These are phyloP conservation scores for Phanerodontia chrysosporium DNA, from an alignment of 768 basidiomycete genomes.

Conservation along the genomic window DNA sequence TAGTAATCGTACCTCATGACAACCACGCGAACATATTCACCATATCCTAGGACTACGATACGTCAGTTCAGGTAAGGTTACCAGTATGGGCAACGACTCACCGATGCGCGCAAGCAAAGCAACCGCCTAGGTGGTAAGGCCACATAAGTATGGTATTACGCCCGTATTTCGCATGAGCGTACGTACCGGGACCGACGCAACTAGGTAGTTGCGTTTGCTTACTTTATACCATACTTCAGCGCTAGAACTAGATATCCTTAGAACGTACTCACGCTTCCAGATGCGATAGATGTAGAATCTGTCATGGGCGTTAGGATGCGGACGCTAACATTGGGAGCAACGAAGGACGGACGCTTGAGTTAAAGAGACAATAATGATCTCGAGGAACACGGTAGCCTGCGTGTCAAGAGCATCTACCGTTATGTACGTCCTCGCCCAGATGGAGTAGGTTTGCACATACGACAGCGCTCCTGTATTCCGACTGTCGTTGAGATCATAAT, in stretches of 20 bases:
- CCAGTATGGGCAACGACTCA: too few species aligned
- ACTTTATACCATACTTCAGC: background rate
- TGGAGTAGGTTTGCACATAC: background rate
- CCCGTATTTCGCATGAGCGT: too few species aligned
- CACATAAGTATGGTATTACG: too few species aligned
- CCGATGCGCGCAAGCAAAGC: background rate
- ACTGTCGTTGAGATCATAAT: background rate
- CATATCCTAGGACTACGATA: background rate
- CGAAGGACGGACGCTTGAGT: slow-evolving; percentile 1
- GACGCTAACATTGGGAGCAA: background rate
- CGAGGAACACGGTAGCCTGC: background rate
- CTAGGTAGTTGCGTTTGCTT: background rate
- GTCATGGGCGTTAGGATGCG: background rate
- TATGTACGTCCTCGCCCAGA: too few species aligned
- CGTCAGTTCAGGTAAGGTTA: too few species aligned
- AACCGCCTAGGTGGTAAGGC: background rate
- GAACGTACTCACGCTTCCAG: background rate
- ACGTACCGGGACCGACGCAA: slow-evolving; percentile 3
- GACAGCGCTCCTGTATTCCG: background rate
- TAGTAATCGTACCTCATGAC: background rate
- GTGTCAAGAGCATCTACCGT: background rate
- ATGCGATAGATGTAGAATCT: slow-evolving; percentile 10
- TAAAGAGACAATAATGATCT: background rate
- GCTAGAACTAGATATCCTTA: background rate
- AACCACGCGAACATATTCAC: background rate